Conservation (phyloP, 2,329 filamentous ascomycete species). For the Biscogniauxia marginata region DNA sequence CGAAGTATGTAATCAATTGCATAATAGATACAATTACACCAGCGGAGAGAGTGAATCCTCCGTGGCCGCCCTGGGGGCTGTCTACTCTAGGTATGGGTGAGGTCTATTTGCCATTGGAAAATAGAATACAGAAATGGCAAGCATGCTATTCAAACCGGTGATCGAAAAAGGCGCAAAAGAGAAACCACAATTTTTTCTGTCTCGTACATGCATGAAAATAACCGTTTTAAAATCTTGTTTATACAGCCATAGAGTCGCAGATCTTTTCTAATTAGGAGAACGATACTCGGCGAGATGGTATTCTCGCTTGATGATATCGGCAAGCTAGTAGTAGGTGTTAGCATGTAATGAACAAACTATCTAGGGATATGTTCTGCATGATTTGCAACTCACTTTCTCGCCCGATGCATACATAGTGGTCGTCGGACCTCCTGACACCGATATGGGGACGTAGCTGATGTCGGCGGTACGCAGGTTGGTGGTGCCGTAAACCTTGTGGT, state of each 20-base stretch:
- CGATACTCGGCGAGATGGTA: background rate
- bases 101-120: background rate
- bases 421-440: constrained; percentile 3
- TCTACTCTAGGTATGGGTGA: background rate
- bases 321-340: background rate
- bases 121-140: background rate
- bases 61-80: background rate
- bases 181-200: background rate
- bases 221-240: background rate
- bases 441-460: constrained; percentile 10
- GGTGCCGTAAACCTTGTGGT: constrained; percentile 19
- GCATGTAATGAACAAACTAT: background rate
- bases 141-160: background rate
- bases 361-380: background rate
- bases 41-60: background rate
- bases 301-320: background rate
- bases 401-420: constrained; percentile 11
- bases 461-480: constrained; percentile 14
- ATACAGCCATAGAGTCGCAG: background rate
- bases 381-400: constrained; percentile 12
- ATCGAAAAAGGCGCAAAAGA: background rate
- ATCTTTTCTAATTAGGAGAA: background rate
- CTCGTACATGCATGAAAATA: background rate
- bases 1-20: background rate
- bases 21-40: background rate